Percentiles rank a stretch among this genome's conserved stretches.
phyloP scores from a whole-genome alignment of 257 asterid species.

The Plantago elongata region DNA sequence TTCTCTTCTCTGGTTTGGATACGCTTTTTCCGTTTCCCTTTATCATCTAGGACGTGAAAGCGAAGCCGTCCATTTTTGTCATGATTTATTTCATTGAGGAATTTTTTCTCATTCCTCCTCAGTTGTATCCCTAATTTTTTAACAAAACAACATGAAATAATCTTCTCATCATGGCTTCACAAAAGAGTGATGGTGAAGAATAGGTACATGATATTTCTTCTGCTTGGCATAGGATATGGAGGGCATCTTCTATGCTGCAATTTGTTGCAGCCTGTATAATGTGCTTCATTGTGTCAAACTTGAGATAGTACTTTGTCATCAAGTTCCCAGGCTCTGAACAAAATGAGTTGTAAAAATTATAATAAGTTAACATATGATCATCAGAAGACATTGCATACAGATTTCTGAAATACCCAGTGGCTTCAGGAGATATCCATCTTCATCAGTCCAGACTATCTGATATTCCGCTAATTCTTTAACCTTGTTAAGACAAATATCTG shows the following conservation, averaged over 20 bases:
- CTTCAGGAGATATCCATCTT: conserved; percentile 84
- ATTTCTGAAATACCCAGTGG: conserved; percentile 63
- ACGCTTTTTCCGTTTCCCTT: conserved; percentile 80
- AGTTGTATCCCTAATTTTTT: conserved; percentile 87
- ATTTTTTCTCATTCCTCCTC: conserved; percentile 88
- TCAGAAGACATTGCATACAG: conserved; percentile 13
- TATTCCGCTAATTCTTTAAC: conserved; percentile 72
- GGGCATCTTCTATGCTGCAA: conserved; percentile 74
- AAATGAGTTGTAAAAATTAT: conserved; percentile 12
- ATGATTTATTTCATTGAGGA: conserved; percentile 76
- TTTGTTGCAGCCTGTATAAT: conserved; percentile 67
- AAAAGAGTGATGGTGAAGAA: not conserved
- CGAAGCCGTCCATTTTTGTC: conserved; percentile 89
- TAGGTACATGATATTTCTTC: conserved; percentile 80
- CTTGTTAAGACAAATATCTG: conserved; percentile 86
- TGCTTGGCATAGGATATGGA: conserved; percentile 71
- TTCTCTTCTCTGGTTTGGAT: conserved; percentile 94
- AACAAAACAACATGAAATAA: conserved; percentile 8
- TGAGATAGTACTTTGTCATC: conserved; percentile 97
- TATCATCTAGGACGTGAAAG: conserved; percentile 83
- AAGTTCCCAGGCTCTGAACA: conserved; percentile 83
- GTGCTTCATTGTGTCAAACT: conserved; percentile 95
- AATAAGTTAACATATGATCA: conserved; percentile 10
- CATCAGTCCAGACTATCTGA: conserved; percentile 96
- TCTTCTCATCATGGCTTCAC: not conserved